Base-by-base conservation (phyloP, 192 early-diverging fungal species). In the Paraglomus occultum region DNA sequence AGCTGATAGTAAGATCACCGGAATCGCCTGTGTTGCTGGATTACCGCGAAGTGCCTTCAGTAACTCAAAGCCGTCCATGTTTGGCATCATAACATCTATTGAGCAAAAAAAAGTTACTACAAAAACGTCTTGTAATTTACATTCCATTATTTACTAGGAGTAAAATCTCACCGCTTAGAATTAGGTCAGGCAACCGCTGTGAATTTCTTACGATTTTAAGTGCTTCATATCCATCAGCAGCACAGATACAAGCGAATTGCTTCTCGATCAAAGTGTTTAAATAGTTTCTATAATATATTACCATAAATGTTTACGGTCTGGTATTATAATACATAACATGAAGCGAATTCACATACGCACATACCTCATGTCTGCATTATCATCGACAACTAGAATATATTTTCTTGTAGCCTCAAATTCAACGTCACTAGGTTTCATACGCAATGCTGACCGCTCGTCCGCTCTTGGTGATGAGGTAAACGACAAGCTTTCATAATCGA, bases 21-120 rank as follows among this genome's bases (percentile, higher is more conserved):
- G 87, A 9, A 83, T 76, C 38, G 65, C 65, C 64, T 76, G 73
- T 9, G 79, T 78, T 8, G 63, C 54, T 11, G 64, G 52, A n/a
- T 79, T 48, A 22, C 47, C 54, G 15, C 82, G 71, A 17, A 88
- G 63, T 5, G 57, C 71, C 55, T 77, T 75, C 3, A 84, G 58
- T 14, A 88, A 65, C 11, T 79, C 78, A 44, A 82, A 79, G 5
- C 87, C 87, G 70, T 86, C 79, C 80, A 88, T 77, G 15, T 81
- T 79, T 0, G 87, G 87, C 87, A 88, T 88, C 59, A 79, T 84
- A 1, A 86, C 76, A 73, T 86, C 82, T 71, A 76, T 11, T 20
- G 18, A 20, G 40, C 6, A 52, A 39, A 51, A 9, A 43, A 3
- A 75, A 49, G 42, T 45, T 44, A 65, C 22, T 43, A 58, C n/a